Evolutionary conservation across 2,329 filamentous ascomycete genomes (phyloP).

Genomic region (Endocalyx cinctus): DNA sequence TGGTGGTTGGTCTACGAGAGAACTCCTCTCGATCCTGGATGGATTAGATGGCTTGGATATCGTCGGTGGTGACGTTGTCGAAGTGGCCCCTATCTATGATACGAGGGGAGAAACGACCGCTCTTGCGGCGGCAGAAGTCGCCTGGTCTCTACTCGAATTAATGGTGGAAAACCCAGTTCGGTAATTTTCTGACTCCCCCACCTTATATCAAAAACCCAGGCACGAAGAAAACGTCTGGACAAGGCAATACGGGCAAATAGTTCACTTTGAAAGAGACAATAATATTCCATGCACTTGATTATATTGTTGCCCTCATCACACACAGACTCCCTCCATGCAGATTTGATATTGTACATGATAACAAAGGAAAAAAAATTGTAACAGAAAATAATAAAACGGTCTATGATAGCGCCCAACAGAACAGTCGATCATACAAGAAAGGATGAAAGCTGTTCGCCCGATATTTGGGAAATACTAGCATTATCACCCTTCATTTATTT

Average conservation of each 20-base stretch:
- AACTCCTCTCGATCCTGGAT: constrained; percentile 69
- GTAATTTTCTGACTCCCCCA: too few relatives aligned
- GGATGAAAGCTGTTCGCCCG: too few relatives aligned
- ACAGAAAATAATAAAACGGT: too few relatives aligned
- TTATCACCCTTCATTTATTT: constrained; percentile 9
- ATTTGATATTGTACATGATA: constrained; percentile 27
- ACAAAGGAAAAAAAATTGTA: constrained; percentile 25
- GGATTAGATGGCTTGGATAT: constrained; percentile 68
- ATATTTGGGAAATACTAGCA: too few relatives aligned
- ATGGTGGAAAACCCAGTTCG: constrained; percentile 53
- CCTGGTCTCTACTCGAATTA: constrained; percentile 65
- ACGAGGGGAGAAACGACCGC: constrained; percentile 68
- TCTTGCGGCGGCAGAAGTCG: constrained; percentile 68
- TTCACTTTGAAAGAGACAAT: too few relatives aligned
- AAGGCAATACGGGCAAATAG: too few relatives aligned
- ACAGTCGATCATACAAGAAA: constrained; percentile 21
- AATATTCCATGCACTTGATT: too few relatives aligned
- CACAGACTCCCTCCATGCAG: constrained; percentile 17
- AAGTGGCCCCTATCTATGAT: constrained; percentile 76
- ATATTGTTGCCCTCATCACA: too few relatives aligned
- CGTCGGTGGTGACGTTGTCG: constrained; percentile 74
- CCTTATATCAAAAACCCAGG: too few relatives aligned
- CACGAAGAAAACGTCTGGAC: too few relatives aligned
- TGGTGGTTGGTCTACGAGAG: constrained; percentile 75
- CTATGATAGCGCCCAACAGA: constrained; percentile 19